Percentiles rank a stretch among this genome's conserved stretches.
Conservation (phyloP, 257 asterid species). For the Solanum corneliomulleri region DNA sequence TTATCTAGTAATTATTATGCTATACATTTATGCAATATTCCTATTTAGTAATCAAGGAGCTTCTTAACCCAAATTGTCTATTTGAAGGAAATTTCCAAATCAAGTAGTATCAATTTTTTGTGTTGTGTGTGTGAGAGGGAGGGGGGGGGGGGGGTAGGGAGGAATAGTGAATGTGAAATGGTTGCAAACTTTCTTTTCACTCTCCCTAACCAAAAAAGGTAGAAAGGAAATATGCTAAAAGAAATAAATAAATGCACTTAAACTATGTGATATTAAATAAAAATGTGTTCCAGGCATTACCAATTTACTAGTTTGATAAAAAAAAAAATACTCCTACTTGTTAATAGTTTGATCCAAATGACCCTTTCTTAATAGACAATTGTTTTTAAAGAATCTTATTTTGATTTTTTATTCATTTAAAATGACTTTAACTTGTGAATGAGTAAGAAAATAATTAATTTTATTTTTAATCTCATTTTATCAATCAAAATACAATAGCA, state of each 20-base stretch:
- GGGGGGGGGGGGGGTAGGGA: not conserved
- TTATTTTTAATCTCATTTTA: too few relatives aligned
- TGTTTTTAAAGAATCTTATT: too few relatives aligned
- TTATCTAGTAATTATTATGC: not conserved
- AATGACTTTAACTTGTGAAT: too few relatives aligned
- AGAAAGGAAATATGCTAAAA: not conserved
- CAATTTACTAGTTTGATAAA: too few relatives aligned
- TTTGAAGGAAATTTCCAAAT: not conserved
- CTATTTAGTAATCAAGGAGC: not conserved
- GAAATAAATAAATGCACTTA: not conserved
- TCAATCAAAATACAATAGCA: too few relatives aligned
- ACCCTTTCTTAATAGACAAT: not conserved
- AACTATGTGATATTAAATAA: not conserved
- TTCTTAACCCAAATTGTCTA: not conserved
- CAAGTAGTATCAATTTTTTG: not conserved
- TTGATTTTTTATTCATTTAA: too few relatives aligned
- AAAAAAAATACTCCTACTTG: not conserved
- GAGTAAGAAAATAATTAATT: too few relatives aligned
- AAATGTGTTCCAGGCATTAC: too few relatives aligned
- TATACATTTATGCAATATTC: not conserved
- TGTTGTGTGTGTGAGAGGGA: not conserved
- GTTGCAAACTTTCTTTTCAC: not conserved
- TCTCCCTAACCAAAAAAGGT: not conserved
- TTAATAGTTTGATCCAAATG: not conserved
- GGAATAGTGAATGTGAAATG: not conserved